Percentiles rank a stretch among this genome's conserved stretches.
These are phyloP conservation scores for Lasiosphaeris hirsuta DNA, from an alignment of 495 filamentous ascomycete genomes.

Conservation along the genomic window DNA sequence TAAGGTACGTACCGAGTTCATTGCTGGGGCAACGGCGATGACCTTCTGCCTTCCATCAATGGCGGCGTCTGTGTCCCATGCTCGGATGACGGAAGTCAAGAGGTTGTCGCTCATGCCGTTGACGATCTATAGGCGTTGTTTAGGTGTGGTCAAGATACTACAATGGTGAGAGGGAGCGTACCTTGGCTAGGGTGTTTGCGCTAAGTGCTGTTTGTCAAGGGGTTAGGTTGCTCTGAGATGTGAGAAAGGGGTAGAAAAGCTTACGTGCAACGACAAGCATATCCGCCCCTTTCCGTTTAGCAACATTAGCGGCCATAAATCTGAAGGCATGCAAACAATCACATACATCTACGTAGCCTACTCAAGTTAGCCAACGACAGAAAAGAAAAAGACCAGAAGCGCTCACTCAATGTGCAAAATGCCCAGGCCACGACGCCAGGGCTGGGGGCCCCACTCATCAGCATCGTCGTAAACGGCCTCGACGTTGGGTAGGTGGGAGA, in stretches of 20 bases:
- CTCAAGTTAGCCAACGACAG: not conserved
- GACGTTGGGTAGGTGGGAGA: conserved; percentile 53
- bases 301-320: not conserved
- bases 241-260: conserved; percentile 19
- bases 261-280: conserved; percentile 76
- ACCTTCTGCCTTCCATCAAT: conserved; percentile 53
- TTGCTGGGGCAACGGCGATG: conserved; percentile 56
- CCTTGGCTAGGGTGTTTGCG: conserved; percentile 80
- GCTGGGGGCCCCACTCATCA: conserved; percentile 70
- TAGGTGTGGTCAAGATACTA: not conserved
- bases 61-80: conserved; percentile 75
- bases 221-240: not conserved
- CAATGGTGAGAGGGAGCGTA: conserved; percentile 24
- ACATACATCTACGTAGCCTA: conserved; percentile 25
- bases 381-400: conserved; percentile 21
- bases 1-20: conserved; percentile 28
- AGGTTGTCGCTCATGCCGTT: conserved; percentile 34
- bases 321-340: not conserved
- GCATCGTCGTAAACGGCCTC: conserved; percentile 72
- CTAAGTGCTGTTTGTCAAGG: conserved; percentile 21
- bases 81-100: conserved; percentile 57
- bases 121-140: conserved; percentile 13
- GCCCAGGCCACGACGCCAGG: conserved; percentile 63
- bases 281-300: conserved; percentile 54
- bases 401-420: conserved; percentile 87